A percentile compares a stretch with the other conserved stretches of the same genome.
phyloP scores from a whole-genome alignment of 805 yeast species.

The Wickerhamomyces ciferrii region DNA sequence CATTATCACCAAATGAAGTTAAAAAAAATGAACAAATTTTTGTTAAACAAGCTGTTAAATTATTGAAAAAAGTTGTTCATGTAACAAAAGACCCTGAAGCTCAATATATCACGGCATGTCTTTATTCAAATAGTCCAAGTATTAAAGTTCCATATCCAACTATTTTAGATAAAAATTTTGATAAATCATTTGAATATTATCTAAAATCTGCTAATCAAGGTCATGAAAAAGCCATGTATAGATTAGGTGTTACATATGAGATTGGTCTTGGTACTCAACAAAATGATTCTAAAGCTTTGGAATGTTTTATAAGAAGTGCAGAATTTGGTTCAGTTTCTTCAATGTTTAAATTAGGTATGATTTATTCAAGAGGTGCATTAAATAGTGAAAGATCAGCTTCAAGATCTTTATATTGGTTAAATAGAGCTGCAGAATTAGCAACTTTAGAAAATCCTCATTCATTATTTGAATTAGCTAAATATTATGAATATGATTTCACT shows the following conservation, averaged over 20 bases:
- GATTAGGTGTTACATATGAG: conserved; percentile 69
- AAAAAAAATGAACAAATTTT: conserved; percentile 51
- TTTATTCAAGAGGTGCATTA: conserved; percentile 44
- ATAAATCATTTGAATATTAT: conserved; percentile 57
- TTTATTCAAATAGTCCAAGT: conserved; percentile 50
- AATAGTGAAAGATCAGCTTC: conserved; percentile 32
- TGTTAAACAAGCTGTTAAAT: conserved; percentile 50
- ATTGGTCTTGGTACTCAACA: conserved; percentile 50
- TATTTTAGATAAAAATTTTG: conserved; percentile 50
- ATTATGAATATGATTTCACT: conserved; percentile 44
- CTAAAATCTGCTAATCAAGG: conserved; percentile 51
- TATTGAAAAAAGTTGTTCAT: conserved; percentile 49
- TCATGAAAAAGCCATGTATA: conserved; percentile 57
- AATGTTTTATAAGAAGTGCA: conserved; percentile 57
- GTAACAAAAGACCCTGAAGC: conserved; percentile 51
- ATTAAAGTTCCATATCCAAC: conserved; percentile 37
- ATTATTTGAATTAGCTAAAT: conserved; percentile 49
- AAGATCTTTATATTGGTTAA: conserved; percentile 46
- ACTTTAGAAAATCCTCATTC: conserved; percentile 47
- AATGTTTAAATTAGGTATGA: conserved; percentile 72
- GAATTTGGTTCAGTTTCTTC: conserved; percentile 56
- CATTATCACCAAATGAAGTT: conserved; percentile 35
- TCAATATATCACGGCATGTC: conserved; percentile 52
- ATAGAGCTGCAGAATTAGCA: conserved; percentile 40
- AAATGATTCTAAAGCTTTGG: conserved; percentile 42